Base-by-base conservation (phyloP, 805 yeast genomes). In the Metschnikowia drakensbergensis region DNA sequence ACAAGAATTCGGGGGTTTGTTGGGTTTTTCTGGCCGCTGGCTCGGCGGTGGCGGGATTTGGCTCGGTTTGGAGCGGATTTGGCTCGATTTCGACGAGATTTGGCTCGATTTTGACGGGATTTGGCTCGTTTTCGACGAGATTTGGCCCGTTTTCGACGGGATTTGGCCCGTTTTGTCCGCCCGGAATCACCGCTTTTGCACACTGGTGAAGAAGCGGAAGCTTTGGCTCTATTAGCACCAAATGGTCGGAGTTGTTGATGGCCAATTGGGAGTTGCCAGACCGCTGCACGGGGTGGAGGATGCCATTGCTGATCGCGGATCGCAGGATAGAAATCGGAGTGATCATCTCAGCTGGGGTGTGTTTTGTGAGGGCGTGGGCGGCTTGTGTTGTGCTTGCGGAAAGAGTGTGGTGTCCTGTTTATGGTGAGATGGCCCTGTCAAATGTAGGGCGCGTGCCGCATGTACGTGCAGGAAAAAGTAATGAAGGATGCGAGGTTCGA, bases 401-500 rank as follows among this genome's bases (percentile, higher is more conserved):
- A 17, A 17, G 17, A 17, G 17, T 17, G 17, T 17, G 17, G 17
- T 17, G 17, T 17, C 17, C 17, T 17, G 17, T 17, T 17, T 17
- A 17, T 17, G 17, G 17, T 17, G 17, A 17, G 17, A 17, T 17
- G 17, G 17, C 17, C 17, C 17, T 17, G 17, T 17, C 17, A 17
- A 17, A 2, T 17, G 17, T 17, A 17, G 17, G 17, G 37, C 37
- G 37, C 9, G 6, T 35, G 37, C 37, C 17, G 28, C 11, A 5
- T n/a, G 17, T n/a, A n/a, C 35, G 35, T n/a, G 35, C 35, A 28
- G 48, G 43, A 45, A 53, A 62, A 54, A 64, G 17, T 67, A 65
- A 50, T 71, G 76, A 71, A 71, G 75, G 75, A 63, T 69, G 75
- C 75, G 76, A 70, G 76, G 72, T 71, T 72, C 76, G 76, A 72